Evolutionary conservation across 2,329 filamentous ascomycete species (phyloP).

Genomic region (Diplodia scrobiculata): DNA sequence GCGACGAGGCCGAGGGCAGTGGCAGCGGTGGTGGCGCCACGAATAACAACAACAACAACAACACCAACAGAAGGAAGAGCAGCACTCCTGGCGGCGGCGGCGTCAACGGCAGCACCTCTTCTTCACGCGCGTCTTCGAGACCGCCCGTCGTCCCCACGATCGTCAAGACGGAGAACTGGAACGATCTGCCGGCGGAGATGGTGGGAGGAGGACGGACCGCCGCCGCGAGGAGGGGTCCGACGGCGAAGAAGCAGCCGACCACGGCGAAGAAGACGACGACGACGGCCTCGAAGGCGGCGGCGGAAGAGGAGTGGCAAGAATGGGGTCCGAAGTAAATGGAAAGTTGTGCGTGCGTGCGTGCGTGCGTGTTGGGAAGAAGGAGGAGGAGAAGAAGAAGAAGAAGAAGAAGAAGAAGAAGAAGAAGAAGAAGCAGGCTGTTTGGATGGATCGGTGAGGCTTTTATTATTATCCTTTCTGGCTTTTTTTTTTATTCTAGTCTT

Average conservation of each 20-base stretch:
- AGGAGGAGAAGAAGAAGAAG: background rate
- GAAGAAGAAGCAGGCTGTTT: background rate
- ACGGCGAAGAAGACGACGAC: background rate
- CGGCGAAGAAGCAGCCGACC: background rate
- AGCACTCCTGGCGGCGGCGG: no score
- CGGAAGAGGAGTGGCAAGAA: slow-evolving; percentile 27
- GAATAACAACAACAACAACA: no score
- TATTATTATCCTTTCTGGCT: background rate
- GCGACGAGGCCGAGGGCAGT: slow-evolving; percentile 42
- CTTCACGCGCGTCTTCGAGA: background rate
- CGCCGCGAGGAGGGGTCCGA: background rate
- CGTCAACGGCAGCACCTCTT: background rate
- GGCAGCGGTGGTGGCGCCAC: slow-evolving; percentile 27
- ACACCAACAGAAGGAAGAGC: slow-evolving; percentile 36
- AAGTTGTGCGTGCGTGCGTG: no score
- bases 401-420: no score
- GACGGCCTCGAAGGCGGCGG: slow-evolving; percentile 1
- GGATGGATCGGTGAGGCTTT: background rate
- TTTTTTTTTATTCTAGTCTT: background rate
- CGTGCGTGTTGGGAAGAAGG: no score
- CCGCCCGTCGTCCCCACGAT: slow-evolving; percentile 24
- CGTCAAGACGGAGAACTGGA: slow-evolving; percentile 48
- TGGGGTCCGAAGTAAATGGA: slow-evolving; percentile 14
- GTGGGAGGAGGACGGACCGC: slow-evolving; percentile 30
- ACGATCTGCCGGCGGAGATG: slow-evolving; percentile 54